Base-by-base conservation (phyloP, 164 flowering plant species). In the Brasenia schreberi region DNA sequence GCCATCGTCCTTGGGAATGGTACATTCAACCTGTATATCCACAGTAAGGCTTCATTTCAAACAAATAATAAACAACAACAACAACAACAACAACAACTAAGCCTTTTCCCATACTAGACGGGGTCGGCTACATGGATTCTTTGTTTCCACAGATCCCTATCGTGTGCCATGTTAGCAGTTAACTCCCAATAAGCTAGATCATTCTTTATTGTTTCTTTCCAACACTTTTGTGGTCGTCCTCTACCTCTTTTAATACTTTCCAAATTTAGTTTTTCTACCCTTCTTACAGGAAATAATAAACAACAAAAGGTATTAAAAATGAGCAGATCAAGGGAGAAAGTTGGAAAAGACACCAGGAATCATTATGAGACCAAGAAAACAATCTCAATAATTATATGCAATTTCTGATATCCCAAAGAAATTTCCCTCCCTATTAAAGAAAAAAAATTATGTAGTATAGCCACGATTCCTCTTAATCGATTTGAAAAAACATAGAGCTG, bases 1-100 rank as follows among this genome's bases (percentile, higher is more conserved):
- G 5, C 98, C 98, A 74, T 93, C 97, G 43, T 93, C 98, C 72
- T 85, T 93, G 12, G 98, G 98, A 64, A 90, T 93, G 56, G 98
- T 93, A 67, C 98, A 93, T 71, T 93, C 98, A 18, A 93, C 98
- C 98, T 93, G 82, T 61, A 7, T 7, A 61, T 16, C 18, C 27
- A 61, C 18, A 49, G 16, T 49, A 14, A 49, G 56, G 56, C 56
- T 49, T 49, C 56, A 49, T 14, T 9, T 49, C 56, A 49, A 49
- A 49, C 56, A 6, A 49, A 49, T 14, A 14, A 49, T 33, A 49
- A 49, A 4, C 56, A 49, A 49, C 56, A 49, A 9, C n/a, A n/a
- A n/a, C n/a, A n/a, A n/a, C n/a, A n/a, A n/a, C n/a, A n/a, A n/a
- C n/a, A n/a, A n/a, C n/a, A n/a, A n/a, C n/a, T n/a, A n/a, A n/a